Conservation (phyloP, 2,329 filamentous ascomycete species). For the Pyrenophora graminea region DNA sequence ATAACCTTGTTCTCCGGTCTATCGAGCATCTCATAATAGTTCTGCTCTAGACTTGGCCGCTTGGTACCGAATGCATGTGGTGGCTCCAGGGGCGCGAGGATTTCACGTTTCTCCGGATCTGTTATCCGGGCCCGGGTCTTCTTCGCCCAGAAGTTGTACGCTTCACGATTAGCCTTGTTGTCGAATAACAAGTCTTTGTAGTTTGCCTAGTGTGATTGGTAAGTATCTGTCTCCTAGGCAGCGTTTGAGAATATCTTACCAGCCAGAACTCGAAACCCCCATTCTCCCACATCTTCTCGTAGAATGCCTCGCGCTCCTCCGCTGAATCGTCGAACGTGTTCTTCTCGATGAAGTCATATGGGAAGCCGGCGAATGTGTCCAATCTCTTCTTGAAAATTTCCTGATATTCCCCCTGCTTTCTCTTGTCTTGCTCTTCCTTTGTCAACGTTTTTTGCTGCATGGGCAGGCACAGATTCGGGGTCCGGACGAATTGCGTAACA, state of each 20-base stretch:
- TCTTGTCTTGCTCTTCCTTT: constrained; percentile 55
- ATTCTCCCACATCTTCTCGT: constrained; percentile 48
- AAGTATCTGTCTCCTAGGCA: background rate
- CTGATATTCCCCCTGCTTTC: constrained; percentile 47
- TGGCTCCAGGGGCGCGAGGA: constrained; percentile 52
- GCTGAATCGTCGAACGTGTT: constrained; percentile 56
- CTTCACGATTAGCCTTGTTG: constrained; percentile 49
- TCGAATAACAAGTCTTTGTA: constrained; percentile 51
- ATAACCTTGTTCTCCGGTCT: constrained; percentile 50
- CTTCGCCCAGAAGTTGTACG: constrained; percentile 55
- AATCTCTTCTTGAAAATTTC: constrained; percentile 58
- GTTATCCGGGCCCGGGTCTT: constrained; percentile 50
- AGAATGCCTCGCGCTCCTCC: constrained; percentile 51
- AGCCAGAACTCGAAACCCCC: constrained; percentile 51
- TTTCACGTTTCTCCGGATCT: constrained; percentile 51
- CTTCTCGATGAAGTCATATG: constrained; percentile 60
- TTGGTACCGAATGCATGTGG: constrained; percentile 55
- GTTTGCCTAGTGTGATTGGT: background rate
- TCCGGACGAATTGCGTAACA: constrained; percentile 67
- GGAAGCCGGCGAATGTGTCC: constrained; percentile 62
- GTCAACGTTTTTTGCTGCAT: constrained; percentile 60
- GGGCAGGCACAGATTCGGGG: constrained; percentile 67
- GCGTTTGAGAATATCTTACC: constrained; percentile 43
- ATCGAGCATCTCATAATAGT: constrained; percentile 54
- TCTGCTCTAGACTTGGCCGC: constrained; percentile 53